Conservation (phyloP, 257 asterid genomes). For the Buddleja alternifolia region DNA sequence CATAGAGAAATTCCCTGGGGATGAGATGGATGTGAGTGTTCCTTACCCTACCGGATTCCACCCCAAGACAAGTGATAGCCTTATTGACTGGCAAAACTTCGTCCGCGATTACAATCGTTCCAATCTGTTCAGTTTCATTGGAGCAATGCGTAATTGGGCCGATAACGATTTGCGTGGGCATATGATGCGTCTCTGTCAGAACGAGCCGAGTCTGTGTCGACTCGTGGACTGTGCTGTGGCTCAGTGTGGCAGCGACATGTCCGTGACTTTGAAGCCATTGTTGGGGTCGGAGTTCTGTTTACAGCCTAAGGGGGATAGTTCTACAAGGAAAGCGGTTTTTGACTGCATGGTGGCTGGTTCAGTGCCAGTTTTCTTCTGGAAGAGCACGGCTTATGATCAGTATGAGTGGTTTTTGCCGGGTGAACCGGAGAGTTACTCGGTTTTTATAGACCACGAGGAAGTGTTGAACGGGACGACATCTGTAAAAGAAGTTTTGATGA, state of each 20-base stretch:
- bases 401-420: slow-evolving; percentile 87
- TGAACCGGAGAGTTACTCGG: slow-evolving; percentile 78
- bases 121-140: slow-evolving; percentile 58
- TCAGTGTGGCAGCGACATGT: slow-evolving; percentile 48
- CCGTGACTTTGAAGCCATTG: slow-evolving; percentile 42
- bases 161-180: slow-evolving; percentile 53
- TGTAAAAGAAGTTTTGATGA: slow-evolving; percentile 57
- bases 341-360: slow-evolving; percentile 90
- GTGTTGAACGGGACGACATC: slow-evolving; percentile 60
- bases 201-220: slow-evolving; percentile 48
- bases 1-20: slow-evolving; percentile 75
- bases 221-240: slow-evolving; percentile 60
- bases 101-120: slow-evolving; percentile 47
- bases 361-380: slow-evolving; percentile 78
- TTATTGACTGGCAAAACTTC: slow-evolving; percentile 60
- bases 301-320: slow-evolving; percentile 81
- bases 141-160: slow-evolving; percentile 47
- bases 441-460: slow-evolving; percentile 59
- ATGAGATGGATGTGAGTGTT: slow-evolving; percentile 64
- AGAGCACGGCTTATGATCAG: slow-evolving; percentile 69
- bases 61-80: slow-evolving; percentile 54
- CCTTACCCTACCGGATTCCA: slow-evolving; percentile 97
- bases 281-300: slow-evolving; percentile 71
- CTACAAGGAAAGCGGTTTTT: slow-evolving; percentile 62
- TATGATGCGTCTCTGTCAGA: slow-evolving; percentile 46